phyloP scores from a whole-genome alignment of 2,329 filamentous ascomycete genomes.

The Teratosphaeria epicoccoides region DNA sequence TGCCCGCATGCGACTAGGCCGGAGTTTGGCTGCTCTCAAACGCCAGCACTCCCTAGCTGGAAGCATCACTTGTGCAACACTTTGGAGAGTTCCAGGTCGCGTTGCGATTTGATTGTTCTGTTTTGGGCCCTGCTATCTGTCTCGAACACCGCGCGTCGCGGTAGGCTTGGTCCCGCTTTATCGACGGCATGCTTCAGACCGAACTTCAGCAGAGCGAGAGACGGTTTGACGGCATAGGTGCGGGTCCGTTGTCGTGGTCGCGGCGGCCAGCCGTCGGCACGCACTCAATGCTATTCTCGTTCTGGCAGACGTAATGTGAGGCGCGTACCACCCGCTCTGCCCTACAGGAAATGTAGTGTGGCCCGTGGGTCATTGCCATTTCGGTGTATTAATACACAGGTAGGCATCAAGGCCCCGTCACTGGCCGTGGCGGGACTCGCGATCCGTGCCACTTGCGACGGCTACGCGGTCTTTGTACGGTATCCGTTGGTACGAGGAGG shows the following conservation, averaged over 20 bases:
- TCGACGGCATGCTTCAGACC: neutral
- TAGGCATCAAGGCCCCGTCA: neutral
- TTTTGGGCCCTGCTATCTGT: too few relatives aligned
- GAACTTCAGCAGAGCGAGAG: neutral
- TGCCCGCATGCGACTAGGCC: too few relatives aligned
- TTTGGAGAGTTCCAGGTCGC: too few relatives aligned
- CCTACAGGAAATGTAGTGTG: too few relatives aligned
- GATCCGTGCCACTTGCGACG: neutral
- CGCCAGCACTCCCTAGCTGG: neutral
- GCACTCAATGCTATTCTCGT: too few relatives aligned
- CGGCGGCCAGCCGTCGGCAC: too few relatives aligned
- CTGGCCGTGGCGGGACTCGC: neutral
- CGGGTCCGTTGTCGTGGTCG: neutral
- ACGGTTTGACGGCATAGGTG: neutral
- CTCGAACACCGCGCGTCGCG: neutral
- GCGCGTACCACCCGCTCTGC: neutral
- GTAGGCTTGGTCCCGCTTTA: neutral
- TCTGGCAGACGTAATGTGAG: neutral
- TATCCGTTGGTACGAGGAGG: neutral
- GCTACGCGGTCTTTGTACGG: neutral
- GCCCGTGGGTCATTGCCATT: neutral
- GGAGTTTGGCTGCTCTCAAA: too few relatives aligned
- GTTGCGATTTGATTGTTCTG: too few relatives aligned
- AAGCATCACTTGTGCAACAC: neutral
- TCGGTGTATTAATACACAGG: neutral